phyloP scores from a whole-genome alignment of 2,329 filamentous ascomycete species.

The Ceratocystiopsis brevicomis region DNA sequence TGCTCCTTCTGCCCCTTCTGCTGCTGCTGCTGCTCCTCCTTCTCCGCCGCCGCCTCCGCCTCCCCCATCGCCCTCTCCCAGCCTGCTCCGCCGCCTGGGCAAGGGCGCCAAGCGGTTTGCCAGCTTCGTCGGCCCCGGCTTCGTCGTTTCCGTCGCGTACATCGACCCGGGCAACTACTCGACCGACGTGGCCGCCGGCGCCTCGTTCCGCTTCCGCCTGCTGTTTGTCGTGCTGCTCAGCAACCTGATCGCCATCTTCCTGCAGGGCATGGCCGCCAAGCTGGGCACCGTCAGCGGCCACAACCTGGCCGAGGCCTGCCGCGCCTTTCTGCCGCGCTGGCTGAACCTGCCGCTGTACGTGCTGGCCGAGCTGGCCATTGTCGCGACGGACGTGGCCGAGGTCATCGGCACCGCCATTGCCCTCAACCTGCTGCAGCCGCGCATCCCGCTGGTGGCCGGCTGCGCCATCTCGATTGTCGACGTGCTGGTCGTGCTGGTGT shows the following conservation, averaged over 20 bases:
- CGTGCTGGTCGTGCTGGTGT: conserved; percentile 47
- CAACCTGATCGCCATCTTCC: conserved; percentile 52
- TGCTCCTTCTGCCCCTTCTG: too few species aligned
- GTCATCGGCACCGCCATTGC: conserved; percentile 56
- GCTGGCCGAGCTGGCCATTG: conserved; percentile 45
- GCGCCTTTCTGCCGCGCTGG: conserved; percentile 46
- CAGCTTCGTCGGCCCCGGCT: conserved; percentile 39
- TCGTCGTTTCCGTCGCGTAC: conserved; percentile 42
- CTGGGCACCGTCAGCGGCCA: conserved; percentile 50
- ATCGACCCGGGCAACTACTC: conserved; percentile 50
- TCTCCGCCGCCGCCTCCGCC: too few species aligned
- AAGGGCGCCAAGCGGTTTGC: conserved; percentile 18
- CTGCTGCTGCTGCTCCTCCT: too few species aligned
- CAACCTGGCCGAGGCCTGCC: conserved; percentile 47
- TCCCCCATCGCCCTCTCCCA: too few species aligned
- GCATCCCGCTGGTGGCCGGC: conserved; percentile 46
- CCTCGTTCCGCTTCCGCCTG: conserved; percentile 43
- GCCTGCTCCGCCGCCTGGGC: too few species aligned
- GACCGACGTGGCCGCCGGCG: conserved; percentile 46
- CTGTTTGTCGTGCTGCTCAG: conserved; percentile 50
- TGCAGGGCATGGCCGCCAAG: conserved; percentile 50
- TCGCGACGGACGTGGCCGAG: conserved; percentile 54
- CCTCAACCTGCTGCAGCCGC: conserved; percentile 43
- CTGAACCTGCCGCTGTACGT: conserved; percentile 41
- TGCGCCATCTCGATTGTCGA: conserved; percentile 50